Conservation (phyloP, 176 grass and related monocot genomes). For the Triticum urartu region DNA sequence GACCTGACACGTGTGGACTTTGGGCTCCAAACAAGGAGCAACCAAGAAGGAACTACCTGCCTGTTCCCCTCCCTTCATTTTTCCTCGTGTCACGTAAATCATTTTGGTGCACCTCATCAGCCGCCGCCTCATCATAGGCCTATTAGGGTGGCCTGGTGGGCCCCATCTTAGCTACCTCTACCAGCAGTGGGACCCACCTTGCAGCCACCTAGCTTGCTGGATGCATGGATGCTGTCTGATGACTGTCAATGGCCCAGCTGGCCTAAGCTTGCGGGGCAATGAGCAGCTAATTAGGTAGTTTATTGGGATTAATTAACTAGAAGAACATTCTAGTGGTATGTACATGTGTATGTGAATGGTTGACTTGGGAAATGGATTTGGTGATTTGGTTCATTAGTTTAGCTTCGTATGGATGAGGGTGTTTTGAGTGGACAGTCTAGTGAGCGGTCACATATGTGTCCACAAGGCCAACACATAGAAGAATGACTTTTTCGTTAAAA, state of each 20-base stretch:
- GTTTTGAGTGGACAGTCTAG: background rate
- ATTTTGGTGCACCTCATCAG: background rate
- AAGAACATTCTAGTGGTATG: background rate
- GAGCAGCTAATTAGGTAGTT: background rate
- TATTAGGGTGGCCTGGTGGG: background rate
- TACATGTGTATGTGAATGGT: background rate
- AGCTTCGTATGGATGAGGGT: background rate
- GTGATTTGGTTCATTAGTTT: background rate
- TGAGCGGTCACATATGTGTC: background rate
- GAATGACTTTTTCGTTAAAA: background rate
- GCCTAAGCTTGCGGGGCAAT: background rate
- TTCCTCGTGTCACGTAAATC: constrained; percentile 6
- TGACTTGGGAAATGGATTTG: constrained; percentile 15
- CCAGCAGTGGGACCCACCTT: background rate
- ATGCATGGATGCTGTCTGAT: background rate
- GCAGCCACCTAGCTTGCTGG: background rate
- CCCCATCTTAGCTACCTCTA: background rate
- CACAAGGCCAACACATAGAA: background rate
- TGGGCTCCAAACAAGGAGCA: constrained; percentile 43
- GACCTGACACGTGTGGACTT: constrained; percentile 42
- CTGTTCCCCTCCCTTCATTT: background rate
- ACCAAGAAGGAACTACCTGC: constrained; percentile 45
- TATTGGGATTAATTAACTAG: background rate
- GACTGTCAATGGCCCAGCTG: constrained; percentile 11
- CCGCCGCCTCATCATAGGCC: background rate